Evolutionary conservation across 1,284 basidiomycete genomes (phyloP).

Genomic region (Moniliophthora roreri): DNA sequence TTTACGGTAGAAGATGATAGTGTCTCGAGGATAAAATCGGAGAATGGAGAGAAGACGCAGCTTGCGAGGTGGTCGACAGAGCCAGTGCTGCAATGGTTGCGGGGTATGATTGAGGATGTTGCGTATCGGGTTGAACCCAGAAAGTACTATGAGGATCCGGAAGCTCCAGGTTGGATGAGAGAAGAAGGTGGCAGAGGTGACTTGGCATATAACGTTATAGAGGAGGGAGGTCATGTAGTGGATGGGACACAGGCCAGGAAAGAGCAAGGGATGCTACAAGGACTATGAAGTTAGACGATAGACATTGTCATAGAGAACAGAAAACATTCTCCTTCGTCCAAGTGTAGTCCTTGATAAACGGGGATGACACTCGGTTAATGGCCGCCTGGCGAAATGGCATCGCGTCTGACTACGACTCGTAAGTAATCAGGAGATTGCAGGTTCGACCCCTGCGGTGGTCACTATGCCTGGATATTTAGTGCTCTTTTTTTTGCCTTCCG

Average conservation of each 20-base stretch:
- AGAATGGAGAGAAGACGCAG: background rate
- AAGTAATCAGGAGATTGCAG: no score
- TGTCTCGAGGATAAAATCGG: background rate
- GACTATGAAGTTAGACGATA: background rate
- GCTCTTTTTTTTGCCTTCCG: no score
- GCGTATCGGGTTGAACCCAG: background rate
- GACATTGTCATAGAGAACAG: no score
- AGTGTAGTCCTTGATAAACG: no score
- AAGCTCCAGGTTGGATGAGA: constrained; percentile 4
- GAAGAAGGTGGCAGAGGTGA: constrained; percentile 2
- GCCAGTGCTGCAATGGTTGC: constrained; percentile 4
- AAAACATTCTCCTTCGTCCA: no score
- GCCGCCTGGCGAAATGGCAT: constrained; percentile 80
- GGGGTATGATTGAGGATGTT: constrained; percentile 1
- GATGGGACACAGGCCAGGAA: constrained; percentile 1
- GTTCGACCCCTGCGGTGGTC: no score
- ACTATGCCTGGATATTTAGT: no score
- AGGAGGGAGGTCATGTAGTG: background rate
- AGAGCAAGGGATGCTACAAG: constrained; percentile 2
- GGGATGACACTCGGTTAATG: constrained; percentile 22
- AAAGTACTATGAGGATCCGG: constrained; percentile 5
- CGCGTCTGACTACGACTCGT: constrained; percentile 68
- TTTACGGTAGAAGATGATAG: background rate
- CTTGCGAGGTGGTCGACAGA: background rate
- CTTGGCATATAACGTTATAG: background rate